Percentiles rank a stretch among this genome's conserved stretches.
phyloP scores from a whole-genome alignment of 331 rosid genomes.

The Pyrus hybrid region DNA sequence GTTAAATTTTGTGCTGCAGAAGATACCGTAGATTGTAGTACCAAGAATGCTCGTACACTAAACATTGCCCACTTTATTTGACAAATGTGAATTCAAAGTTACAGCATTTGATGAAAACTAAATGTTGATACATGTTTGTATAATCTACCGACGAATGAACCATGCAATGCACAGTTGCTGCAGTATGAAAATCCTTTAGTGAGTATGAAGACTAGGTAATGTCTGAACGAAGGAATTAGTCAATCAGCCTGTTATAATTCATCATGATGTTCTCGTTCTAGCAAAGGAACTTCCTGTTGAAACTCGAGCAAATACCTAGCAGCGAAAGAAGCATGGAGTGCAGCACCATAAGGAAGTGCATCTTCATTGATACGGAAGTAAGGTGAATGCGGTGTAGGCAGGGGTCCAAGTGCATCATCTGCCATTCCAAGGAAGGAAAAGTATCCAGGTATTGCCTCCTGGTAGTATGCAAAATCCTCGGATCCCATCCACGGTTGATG shows the following conservation, averaged over 20 bases:
- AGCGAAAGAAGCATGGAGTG: constrained; percentile 83
- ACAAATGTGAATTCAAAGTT: background rate
- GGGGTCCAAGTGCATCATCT: constrained; percentile 23
- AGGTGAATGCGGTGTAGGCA: constrained; percentile 40
- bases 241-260: constrained; percentile 29
- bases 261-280: constrained; percentile 24
- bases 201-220: background rate
- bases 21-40: background rate
- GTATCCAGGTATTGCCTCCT: constrained; percentile 70
- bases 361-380: constrained; percentile 64
- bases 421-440: constrained; percentile 57
- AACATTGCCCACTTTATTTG: background rate
- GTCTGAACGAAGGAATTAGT: background rate
- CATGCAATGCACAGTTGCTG: background rate
- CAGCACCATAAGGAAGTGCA: constrained; percentile 74
- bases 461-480: constrained; percentile 80
- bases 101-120: background rate
- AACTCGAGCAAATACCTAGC: constrained; percentile 41
- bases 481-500: constrained; percentile 42
- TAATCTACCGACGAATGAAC: background rate
- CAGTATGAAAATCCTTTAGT: background rate
- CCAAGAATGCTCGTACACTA: background rate
- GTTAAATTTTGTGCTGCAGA: background rate
- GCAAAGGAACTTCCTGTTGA: constrained; percentile 15
- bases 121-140: background rate